These are phyloP conservation scores for Vitis labrusca DNA, from an alignment of 164 flowering plant species.

Conservation along the genomic window DNA sequence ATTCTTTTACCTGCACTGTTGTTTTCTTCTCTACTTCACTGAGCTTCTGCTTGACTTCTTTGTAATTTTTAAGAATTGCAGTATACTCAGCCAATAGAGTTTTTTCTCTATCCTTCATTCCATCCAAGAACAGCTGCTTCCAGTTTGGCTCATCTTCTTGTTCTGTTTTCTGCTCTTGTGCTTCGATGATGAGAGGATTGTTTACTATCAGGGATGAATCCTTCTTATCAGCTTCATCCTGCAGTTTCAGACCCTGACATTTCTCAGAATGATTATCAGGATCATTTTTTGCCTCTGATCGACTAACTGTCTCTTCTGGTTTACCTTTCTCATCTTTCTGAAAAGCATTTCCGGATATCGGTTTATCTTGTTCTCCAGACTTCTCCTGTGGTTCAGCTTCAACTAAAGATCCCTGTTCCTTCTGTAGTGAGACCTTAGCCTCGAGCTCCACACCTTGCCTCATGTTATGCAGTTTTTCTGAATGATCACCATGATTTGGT, in stretches of 20 bases:
- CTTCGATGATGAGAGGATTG: background rate
- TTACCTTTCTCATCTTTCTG: background rate
- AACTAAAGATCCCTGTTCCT: constrained; percentile 6
- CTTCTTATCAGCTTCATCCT: constrained; percentile 12
- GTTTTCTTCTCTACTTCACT: constrained; percentile 40
- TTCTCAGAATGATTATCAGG: background rate
- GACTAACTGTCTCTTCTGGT: background rate
- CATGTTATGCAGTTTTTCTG: constrained; percentile 11
- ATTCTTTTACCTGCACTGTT: constrained; percentile 32
- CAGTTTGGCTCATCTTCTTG: constrained; percentile 50
- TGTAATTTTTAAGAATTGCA: constrained; percentile 48
- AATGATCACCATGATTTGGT: constrained; percentile 3
- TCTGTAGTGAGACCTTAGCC: constrained; percentile 8
- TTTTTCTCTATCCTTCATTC: constrained; percentile 53
- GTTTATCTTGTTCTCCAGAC: constrained; percentile 6
- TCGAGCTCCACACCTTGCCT: constrained; percentile 29
- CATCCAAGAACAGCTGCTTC: constrained; percentile 45
- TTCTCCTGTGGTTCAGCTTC: background rate
- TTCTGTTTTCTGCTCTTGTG: constrained; percentile 10
- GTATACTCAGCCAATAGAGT: constrained; percentile 50
- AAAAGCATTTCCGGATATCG: constrained; percentile 4
- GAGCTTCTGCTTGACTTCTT: constrained; percentile 56
- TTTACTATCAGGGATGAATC: constrained; percentile 6
- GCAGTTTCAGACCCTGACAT: background rate
- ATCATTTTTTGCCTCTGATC: background rate